Evolutionary conservation across 148 eudicot genomes (phyloP).

Genomic region (Cornus florida): DNA sequence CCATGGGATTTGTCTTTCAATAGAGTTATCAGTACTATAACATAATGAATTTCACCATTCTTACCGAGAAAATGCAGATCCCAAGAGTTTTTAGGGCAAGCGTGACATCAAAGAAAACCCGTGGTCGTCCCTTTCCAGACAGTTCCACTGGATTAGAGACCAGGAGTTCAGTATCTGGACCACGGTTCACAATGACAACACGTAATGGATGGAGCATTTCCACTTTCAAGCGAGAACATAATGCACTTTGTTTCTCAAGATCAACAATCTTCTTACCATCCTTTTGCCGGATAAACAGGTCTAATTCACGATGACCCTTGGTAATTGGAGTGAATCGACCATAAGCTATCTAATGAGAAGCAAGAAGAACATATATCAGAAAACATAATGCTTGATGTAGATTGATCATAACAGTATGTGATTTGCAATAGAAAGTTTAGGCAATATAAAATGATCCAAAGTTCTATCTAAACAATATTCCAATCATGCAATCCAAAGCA

Average conservation of each 20-base stretch:
- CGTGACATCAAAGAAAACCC: slow-evolving; percentile 76
- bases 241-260: slow-evolving; percentile 46
- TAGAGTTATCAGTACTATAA: background rate
- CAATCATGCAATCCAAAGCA: background rate
- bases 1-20: background rate
- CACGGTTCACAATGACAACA: slow-evolving; percentile 70
- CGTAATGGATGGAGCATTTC: slow-evolving; percentile 88
- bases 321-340: slow-evolving; percentile 62
- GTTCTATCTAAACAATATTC: background rate
- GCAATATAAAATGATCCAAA: too few relatives aligned
- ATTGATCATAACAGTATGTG: background rate
- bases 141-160: slow-evolving; percentile 87
- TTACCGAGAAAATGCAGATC: slow-evolving; percentile 82
- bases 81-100: slow-evolving; percentile 72
- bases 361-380: slow-evolving; percentile 6
- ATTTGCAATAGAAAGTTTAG: background rate
- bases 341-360: slow-evolving; percentile 52
- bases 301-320: slow-evolving; percentile 67
- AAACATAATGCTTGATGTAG: background rate
- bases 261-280: slow-evolving; percentile 78
- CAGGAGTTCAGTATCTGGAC: slow-evolving; percentile 84
- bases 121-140: slow-evolving; percentile 75
- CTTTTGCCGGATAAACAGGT: slow-evolving; percentile 62
- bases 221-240: slow-evolving; percentile 61
- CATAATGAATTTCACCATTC: background rate